Percentiles rank a stretch among this genome's conserved stretches.
These are phyloP conservation scores for Fusarium guadeloupense DNA, from an alignment of 2,329 filamentous ascomycete species.

Conservation along the genomic window DNA sequence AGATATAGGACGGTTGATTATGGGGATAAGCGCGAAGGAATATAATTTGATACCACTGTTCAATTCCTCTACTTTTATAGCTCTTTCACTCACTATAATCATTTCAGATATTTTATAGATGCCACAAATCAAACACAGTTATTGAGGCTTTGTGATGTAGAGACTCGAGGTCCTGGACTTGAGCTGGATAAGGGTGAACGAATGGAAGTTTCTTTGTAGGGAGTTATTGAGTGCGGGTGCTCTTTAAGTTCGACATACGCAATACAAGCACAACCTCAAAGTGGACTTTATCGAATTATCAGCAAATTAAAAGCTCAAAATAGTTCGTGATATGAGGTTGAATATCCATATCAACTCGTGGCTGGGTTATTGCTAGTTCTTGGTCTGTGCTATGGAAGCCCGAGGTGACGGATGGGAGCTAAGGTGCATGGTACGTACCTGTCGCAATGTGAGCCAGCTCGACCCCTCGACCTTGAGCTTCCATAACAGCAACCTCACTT, in stretches of 20 bases:
- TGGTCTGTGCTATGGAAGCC: conserved; percentile 2
- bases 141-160: not conserved
- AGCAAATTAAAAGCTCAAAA: not conserved
- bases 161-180: not conserved
- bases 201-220: too few relatives aligned
- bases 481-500: conserved; percentile 3
- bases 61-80: not conserved
- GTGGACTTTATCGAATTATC: not conserved
- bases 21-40: not conserved
- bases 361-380: not conserved
- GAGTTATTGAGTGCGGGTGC: too few relatives aligned
- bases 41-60: conserved; percentile 22
- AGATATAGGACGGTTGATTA: not conserved
- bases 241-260: too few relatives aligned
- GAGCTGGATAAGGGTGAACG: too few relatives aligned
- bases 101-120: not conserved
- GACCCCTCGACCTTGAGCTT: conserved; percentile 26
- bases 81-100: conserved; percentile 11
- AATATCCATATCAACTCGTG: not conserved
- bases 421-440: conserved; percentile 18
- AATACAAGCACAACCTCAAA: not conserved
- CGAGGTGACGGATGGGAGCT: not conserved
- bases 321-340: not conserved
- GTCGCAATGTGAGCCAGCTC: conserved; percentile 21
- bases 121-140: not conserved